These are phyloP conservation scores for Fusarium heterosporum DNA, from an alignment of 2,329 filamentous ascomycete genomes.

Conservation along the genomic window DNA sequence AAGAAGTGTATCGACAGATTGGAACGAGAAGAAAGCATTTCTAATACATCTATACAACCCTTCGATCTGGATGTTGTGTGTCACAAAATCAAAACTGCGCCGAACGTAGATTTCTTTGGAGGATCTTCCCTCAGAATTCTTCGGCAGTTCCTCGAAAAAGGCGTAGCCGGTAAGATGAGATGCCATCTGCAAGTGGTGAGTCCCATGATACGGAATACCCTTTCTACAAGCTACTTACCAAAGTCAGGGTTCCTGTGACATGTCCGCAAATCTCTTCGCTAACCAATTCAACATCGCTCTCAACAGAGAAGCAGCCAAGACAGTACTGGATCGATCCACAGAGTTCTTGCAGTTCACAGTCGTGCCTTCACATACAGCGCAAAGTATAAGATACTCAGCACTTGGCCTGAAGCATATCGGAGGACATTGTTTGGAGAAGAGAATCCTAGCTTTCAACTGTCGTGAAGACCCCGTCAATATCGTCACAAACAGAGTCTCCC, in stretches of 20 bases:
- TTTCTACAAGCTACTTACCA: neutral
- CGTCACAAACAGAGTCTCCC: constrained; percentile 31
- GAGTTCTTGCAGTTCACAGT: constrained; percentile 37
- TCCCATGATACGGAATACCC: neutral
- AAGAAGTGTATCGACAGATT: constrained; percentile 19
- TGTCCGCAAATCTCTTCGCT: constrained; percentile 40
- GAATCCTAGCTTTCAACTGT: constrained; percentile 44
- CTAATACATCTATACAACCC: constrained; percentile 5
- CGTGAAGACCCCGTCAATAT: constrained; percentile 38
- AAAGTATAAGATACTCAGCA: constrained; percentile 39
- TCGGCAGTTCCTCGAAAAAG: constrained; percentile 33
- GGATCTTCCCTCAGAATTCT: constrained; percentile 41
- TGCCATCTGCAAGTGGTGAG: constrained; percentile 42
- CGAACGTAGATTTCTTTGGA: constrained; percentile 38
- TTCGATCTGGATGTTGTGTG: constrained; percentile 27
- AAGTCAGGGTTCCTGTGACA: constrained; percentile 38
- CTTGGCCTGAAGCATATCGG: constrained; percentile 28
- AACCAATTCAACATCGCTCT: constrained; percentile 44
- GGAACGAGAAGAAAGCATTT: neutral
- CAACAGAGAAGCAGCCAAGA: constrained; percentile 32
- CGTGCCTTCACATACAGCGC: constrained; percentile 44
- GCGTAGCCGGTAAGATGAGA: constrained; percentile 32
- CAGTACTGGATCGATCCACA: constrained; percentile 26
- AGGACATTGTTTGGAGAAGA: constrained; percentile 31
- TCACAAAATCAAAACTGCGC: constrained; percentile 28